phyloP scores from a whole-genome alignment of 108 stramenopile species.

The Ochromonas danica region DNA sequence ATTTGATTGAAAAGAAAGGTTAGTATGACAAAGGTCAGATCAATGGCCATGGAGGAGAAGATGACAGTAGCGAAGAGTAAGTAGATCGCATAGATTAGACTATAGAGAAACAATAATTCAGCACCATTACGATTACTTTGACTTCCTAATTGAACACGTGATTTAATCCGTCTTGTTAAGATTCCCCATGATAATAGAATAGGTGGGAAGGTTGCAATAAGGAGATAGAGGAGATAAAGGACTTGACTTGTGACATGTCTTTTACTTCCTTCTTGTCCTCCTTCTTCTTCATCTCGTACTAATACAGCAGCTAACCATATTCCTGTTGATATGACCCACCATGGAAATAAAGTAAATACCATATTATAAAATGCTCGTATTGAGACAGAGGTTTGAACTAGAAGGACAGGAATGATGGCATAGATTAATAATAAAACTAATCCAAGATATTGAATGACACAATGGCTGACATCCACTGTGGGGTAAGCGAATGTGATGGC shows the following conservation, averaged over 20 bases:
- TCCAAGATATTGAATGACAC: neutral
- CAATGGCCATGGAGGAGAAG: neutral
- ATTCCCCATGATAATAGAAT: neutral
- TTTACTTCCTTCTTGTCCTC: neutral
- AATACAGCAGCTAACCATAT: too few relatives aligned
- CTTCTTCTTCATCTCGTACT: too few relatives aligned
- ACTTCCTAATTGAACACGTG: slow-evolving; percentile 36
- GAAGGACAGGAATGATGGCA: slow-evolving; percentile 2
- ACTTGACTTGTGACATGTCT: neutral
- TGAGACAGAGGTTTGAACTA: slow-evolving; percentile 29
- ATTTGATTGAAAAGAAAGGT: slow-evolving; percentile 34
- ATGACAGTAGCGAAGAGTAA: neutral
- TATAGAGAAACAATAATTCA: slow-evolving; percentile 7
- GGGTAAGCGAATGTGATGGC: neutral
- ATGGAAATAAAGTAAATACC: slow-evolving; percentile 7
- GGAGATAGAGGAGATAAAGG: neutral
- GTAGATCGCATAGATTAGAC: neutral
- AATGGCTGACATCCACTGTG: neutral
- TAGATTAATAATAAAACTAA: neutral
- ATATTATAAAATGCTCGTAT: neutral
- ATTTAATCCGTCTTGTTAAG: neutral
- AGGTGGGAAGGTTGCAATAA: slow-evolving; percentile 10
- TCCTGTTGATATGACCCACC: neutral
- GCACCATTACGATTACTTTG: neutral
- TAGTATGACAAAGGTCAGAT: neutral